Evolutionary conservation across 495 filamentous ascomycete species (phyloP).

Genomic region (Hyaloscypha finlandica): DNA sequence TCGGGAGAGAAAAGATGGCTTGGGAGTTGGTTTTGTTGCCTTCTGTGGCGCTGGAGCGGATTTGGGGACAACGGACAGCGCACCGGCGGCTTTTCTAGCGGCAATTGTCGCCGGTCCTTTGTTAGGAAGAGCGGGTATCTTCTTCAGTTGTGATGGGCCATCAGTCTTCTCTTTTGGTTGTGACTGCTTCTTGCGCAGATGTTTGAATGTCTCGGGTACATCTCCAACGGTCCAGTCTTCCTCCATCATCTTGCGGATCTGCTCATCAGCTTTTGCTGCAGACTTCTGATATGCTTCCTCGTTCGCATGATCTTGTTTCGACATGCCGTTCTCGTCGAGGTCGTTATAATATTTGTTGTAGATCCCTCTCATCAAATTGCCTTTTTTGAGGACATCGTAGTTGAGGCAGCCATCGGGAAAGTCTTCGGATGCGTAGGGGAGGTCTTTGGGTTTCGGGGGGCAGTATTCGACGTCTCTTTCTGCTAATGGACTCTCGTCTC

Average conservation of each 20-base stretch:
- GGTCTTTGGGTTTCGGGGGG: slow-evolving; percentile 53
- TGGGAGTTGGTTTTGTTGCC: slow-evolving; percentile 30
- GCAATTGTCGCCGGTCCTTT: slow-evolving; percentile 44
- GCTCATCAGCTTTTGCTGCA: slow-evolving; percentile 57
- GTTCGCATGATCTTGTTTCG: slow-evolving; percentile 59
- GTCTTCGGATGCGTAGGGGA: slow-evolving; percentile 77
- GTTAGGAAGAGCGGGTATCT: slow-evolving; percentile 28
- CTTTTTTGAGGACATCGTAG: slow-evolving; percentile 44
- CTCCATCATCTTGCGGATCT: slow-evolving; percentile 58
- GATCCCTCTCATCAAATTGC: slow-evolving; percentile 70
- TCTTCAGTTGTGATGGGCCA: slow-evolving; percentile 22
- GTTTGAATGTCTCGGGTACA: slow-evolving; percentile 39
- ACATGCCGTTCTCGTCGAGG: slow-evolving; percentile 67
- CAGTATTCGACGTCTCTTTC: slow-evolving; percentile 58
- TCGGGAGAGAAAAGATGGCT: slow-evolving; percentile 26
- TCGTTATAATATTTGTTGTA: slow-evolving; percentile 65
- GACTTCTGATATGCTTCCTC: slow-evolving; percentile 54
- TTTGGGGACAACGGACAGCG: slow-evolving; percentile 36
- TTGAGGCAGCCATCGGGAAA: slow-evolving; percentile 57
- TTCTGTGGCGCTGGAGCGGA: slow-evolving; percentile 30
- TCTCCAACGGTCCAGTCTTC: slow-evolving; percentile 51
- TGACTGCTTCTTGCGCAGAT: slow-evolving; percentile 27
- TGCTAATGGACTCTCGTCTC: slow-evolving; percentile 41
- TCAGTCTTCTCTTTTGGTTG: slow-evolving; percentile 36
- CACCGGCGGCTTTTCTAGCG: slow-evolving; percentile 42